Conservation (phyloP, 768 basidiomycete species). For the Dacryopinax spathularia region DNA sequence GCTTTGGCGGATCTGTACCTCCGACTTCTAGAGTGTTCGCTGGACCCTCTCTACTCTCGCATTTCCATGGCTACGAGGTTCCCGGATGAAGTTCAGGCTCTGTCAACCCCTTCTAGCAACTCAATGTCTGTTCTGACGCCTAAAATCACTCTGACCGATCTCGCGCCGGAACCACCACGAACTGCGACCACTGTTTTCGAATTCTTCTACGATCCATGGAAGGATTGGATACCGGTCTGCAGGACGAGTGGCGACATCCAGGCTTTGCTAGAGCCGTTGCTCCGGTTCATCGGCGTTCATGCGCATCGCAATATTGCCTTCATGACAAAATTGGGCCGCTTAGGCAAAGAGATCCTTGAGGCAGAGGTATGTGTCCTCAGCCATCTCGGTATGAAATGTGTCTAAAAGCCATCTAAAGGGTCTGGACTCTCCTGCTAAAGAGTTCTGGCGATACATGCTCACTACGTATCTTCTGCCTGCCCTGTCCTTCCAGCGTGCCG, state of each 20-base stretch:
- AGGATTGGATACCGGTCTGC: conserved; percentile 52
- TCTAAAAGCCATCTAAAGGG: conserved; percentile 6
- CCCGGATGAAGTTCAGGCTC: background rate
- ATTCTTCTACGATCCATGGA: conserved; percentile 86
- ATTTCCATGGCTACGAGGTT: conserved; percentile 4
- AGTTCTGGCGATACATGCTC: conserved; percentile 73
- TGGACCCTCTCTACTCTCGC: conserved; percentile 47
- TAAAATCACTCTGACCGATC: conserved; percentile 55
- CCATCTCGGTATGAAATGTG: background rate
- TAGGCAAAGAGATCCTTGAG: conserved; percentile 48
- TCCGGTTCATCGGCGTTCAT: conserved; percentile 68
- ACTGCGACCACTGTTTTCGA: conserved; percentile 64
- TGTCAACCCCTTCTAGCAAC: background rate
- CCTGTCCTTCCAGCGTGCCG: conserved; percentile 67
- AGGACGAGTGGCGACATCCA: conserved; percentile 51
- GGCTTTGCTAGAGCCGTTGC: conserved; percentile 61
- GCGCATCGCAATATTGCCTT: conserved; percentile 64
- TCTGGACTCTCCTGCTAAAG: background rate
- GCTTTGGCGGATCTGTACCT: conserved; percentile 80
- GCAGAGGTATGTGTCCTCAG: conserved; percentile 8
- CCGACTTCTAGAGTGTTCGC: conserved; percentile 53
- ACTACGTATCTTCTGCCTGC: conserved; percentile 75
- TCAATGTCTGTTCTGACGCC: conserved; percentile 33
- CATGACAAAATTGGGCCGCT: conserved; percentile 62
- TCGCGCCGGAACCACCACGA: conserved; percentile 67